Evolutionary conservation across 2,329 filamentous ascomycete genomes (phyloP).

Genomic region (Chalaropsis thielavioides): DNA sequence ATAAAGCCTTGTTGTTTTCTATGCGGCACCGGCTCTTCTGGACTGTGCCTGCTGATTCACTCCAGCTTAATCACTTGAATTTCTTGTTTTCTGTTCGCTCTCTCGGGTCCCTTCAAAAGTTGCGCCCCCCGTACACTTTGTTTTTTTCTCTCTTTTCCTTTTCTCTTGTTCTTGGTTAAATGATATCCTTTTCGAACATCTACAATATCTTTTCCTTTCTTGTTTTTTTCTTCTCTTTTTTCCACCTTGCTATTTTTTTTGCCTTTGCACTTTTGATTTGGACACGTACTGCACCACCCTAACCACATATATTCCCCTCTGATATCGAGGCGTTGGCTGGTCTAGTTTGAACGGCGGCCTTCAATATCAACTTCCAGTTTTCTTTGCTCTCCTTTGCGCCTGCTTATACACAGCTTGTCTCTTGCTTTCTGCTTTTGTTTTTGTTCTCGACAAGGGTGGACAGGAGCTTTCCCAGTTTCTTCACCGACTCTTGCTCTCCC

Average conservation of each 20-base stretch:
- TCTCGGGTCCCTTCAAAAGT: conserved; percentile 12
- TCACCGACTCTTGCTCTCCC: neutral
- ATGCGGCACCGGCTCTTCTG: neutral
- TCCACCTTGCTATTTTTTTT: neutral
- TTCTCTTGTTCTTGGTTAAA: conserved; percentile 20
- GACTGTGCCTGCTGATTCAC: neutral
- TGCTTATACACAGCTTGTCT: neutral
- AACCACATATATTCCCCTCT: conserved; percentile 4
- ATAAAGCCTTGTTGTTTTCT: neutral
- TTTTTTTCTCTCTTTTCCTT: conserved; percentile 20
- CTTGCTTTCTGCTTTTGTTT: conserved; percentile 16
- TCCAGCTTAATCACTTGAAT: neutral
- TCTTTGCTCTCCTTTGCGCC: neutral
- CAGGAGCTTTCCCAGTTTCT: neutral
- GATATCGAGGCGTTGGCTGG: neutral
- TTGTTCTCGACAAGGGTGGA: neutral
- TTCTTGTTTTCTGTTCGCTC: neutral
- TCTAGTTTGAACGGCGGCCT: conserved; percentile 1
- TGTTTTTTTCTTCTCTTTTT: neutral
- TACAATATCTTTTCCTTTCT: conserved; percentile 6
- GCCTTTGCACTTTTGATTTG: conserved; percentile 19
- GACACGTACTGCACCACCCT: neutral
- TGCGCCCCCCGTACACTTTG: conserved; percentile 15
- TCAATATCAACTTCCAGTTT: conserved; percentile 9
- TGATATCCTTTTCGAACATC: conserved; percentile 16